Percentiles rank a stretch among this genome's conserved stretches.
Conservation (phyloP, 2,329 filamentous ascomycete species). For the Xylaria sp. region DNA sequence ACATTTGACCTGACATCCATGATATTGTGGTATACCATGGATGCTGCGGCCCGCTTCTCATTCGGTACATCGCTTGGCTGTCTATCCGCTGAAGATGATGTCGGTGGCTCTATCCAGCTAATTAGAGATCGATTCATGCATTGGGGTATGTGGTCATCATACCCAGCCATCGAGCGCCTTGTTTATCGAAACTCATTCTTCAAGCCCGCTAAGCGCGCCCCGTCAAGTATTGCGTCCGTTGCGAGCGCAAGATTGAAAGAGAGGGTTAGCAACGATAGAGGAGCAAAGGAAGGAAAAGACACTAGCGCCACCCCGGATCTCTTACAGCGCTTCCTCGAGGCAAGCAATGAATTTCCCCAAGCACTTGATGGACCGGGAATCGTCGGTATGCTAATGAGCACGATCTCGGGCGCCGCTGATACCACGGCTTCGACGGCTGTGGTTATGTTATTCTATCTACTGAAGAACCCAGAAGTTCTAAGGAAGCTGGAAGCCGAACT, state of each 20-base stretch:
- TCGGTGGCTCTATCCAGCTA: slow-evolving; percentile 32
- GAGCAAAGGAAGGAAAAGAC: slow-evolving; percentile 9
- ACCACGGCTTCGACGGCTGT: slow-evolving; percentile 32
- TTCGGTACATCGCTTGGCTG: slow-evolving; percentile 35
- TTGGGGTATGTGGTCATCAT: slow-evolving; percentile 35
- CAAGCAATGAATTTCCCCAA: slow-evolving; percentile 30
- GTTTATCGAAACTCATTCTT: slow-evolving; percentile 34
- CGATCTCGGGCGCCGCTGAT: slow-evolving; percentile 36
- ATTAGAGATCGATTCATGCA: slow-evolving; percentile 35
- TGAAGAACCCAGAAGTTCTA: slow-evolving; percentile 57
- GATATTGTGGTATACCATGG: slow-evolving; percentile 34
- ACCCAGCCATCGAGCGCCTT: slow-evolving; percentile 33
- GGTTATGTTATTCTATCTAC: slow-evolving; percentile 38
- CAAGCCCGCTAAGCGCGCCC: slow-evolving; percentile 18
- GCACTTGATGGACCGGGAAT: slow-evolving; percentile 30
- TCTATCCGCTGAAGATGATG: slow-evolving; percentile 30
- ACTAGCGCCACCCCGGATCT: slow-evolving; percentile 24
- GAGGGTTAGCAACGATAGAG: not conserved
- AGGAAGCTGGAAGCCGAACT: slow-evolving; percentile 43
- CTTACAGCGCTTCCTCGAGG: slow-evolving; percentile 32
- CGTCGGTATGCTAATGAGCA: slow-evolving; percentile 35
- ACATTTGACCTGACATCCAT: slow-evolving; percentile 31
- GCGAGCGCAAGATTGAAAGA: slow-evolving; percentile 28
- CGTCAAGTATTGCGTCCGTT: slow-evolving; percentile 31
- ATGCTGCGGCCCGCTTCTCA: slow-evolving; percentile 32